A percentile compares a stretch with the other conserved stretches of the same genome.
Evolutionary conservation across 768 basidiomycete genomes (phyloP).

Genomic region (Tulasnella sp.): DNA sequence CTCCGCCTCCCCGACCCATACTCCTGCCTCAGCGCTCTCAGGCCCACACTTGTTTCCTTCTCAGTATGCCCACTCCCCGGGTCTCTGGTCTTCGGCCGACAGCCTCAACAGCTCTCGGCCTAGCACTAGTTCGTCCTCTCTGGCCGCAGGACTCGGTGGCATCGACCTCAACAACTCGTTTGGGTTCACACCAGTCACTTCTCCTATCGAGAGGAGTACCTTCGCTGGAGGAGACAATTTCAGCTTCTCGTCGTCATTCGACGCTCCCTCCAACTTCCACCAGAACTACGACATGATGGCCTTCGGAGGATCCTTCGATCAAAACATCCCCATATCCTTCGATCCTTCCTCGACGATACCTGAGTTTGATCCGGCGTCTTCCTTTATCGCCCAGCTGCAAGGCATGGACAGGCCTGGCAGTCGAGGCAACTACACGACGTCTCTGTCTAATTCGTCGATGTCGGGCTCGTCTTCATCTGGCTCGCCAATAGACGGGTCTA

Average conservation of each 20-base stretch:
- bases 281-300: too few species aligned
- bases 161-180: conserved; percentile 12
- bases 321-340: neutral
- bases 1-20: neutral
- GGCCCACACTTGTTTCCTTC: neutral
- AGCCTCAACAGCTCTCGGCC: conserved; percentile 1
- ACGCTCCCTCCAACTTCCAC: neutral
- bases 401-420: too few species aligned
- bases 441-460: neutral
- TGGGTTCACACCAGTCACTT: neutral
- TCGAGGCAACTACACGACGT: neutral
- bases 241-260: neutral
- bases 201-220: neutral
- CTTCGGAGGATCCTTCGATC: conserved; percentile 1
- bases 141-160: conserved; percentile 7
- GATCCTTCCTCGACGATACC: neutral
- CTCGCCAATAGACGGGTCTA: neutral
- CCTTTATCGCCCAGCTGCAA: conserved; percentile 5
- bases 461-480: conserved; percentile 1
- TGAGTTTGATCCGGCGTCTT: neutral
- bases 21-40: conserved; percentile 1
- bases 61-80: conserved; percentile 1
- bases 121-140: neutral
- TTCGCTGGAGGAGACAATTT: neutral
- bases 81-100: conserved; percentile 10